These are phyloP conservation scores for Pseudomicrostroma phylloplanum DNA, from an alignment of 1,284 basidiomycete species.

Conservation along the genomic window DNA sequence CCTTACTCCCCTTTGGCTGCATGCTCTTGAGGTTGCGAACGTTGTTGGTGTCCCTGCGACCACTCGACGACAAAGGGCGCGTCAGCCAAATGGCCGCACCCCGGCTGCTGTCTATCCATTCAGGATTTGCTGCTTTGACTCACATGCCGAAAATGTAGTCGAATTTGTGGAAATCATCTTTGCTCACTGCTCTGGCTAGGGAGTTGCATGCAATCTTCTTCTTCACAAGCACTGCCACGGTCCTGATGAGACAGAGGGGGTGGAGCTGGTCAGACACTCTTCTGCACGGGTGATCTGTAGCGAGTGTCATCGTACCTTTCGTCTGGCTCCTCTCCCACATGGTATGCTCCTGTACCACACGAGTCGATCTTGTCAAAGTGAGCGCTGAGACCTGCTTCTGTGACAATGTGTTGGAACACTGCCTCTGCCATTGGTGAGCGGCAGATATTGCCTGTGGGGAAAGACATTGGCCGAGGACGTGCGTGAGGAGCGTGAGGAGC, in stretches of 20 bases:
- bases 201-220: slow-evolving; percentile 52
- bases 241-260: slow-evolving; percentile 32
- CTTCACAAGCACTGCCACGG: slow-evolving; percentile 51
- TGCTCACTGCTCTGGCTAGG: slow-evolving; percentile 50
- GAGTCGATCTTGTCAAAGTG: slow-evolving; percentile 39
- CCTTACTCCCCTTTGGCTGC: slow-evolving; percentile 35
- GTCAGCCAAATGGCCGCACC: too few species aligned
- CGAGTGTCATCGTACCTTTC: slow-evolving; percentile 19
- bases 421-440: slow-evolving; percentile 28
- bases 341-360: slow-evolving; percentile 42
- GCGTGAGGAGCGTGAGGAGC: not conserved
- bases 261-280: slow-evolving; percentile 51
- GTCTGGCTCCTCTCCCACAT: slow-evolving; percentile 43
- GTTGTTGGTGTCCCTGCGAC: slow-evolving; percentile 36
- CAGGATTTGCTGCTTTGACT: slow-evolving; percentile 1
- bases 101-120: not conserved
- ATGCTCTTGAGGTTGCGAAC: slow-evolving; percentile 50
- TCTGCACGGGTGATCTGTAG: slow-evolving; percentile 24
- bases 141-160: slow-evolving; percentile 55
- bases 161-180: slow-evolving; percentile 51
- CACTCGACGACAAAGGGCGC: too few species aligned
- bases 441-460: slow-evolving; percentile 15
- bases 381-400: slow-evolving; percentile 19
- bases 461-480: not conserved
- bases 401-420: slow-evolving; percentile 33